phyloP scores from a whole-genome alignment of 1,284 basidiomycete genomes.

The Lentinula novae-zelandiae region DNA sequence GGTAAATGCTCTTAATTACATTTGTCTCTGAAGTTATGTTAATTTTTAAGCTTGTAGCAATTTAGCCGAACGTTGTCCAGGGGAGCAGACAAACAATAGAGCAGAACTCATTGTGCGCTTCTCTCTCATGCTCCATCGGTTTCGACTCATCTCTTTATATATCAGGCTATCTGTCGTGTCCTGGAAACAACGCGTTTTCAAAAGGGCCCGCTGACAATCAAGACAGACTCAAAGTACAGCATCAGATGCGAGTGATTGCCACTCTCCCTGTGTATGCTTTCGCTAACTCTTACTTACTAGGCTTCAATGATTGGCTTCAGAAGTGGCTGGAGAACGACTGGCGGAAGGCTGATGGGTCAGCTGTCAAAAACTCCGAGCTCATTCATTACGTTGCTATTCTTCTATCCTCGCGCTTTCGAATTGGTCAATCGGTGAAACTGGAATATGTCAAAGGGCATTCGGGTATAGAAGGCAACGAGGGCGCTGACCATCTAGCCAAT shows the following conservation, averaged over 20 bases:
- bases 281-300: constrained; percentile 27
- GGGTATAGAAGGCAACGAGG: constrained; percentile 58
- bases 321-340: constrained; percentile 47
- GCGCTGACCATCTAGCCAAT: constrained; percentile 54
- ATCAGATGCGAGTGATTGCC: constrained; percentile 43
- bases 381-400: constrained; percentile 51
- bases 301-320: constrained; percentile 46
- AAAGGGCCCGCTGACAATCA: constrained; percentile 44
- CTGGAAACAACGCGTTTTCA: constrained; percentile 47
- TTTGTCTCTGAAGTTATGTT: not conserved
- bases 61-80: constrained; percentile 59
- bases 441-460: constrained; percentile 54
- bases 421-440: constrained; percentile 42
- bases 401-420: constrained; percentile 33
- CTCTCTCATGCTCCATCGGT: not conserved
- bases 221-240: constrained; percentile 60
- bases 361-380: constrained; percentile 51
- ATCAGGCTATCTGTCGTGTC: constrained; percentile 56
- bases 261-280: not conserved
- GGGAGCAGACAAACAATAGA: constrained; percentile 68
- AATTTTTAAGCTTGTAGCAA: constrained; percentile 36
- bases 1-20: constrained; percentile 29
- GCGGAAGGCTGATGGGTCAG: constrained; percentile 33
- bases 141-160: not conserved
- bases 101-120: constrained; percentile 61